Conservation (phyloP, 2,329 filamentous ascomycete genomes). For the Fusarium denticulatum region DNA sequence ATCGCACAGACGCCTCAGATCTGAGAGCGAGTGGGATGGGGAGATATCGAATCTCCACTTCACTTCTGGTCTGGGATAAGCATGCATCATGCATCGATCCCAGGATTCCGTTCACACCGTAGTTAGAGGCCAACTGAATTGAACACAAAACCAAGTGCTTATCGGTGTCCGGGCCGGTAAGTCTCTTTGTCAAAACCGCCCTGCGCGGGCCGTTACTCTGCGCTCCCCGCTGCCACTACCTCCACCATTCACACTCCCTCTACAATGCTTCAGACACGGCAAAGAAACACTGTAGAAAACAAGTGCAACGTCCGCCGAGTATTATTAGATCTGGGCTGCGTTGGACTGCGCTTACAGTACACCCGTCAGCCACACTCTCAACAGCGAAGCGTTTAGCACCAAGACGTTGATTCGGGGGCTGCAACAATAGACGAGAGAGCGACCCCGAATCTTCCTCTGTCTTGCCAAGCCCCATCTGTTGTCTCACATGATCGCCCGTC, state of each 20-base stretch:
- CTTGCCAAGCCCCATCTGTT: constrained; percentile 4
- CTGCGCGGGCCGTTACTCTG: constrained; percentile 16
- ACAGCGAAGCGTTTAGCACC: neutral
- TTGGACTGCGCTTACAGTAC: neutral
- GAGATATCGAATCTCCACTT: neutral
- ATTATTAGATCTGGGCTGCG: constrained; percentile 18
- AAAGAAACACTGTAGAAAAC: neutral
- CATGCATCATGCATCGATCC: neutral
- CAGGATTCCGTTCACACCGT: neutral
- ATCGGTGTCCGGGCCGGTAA: neutral
- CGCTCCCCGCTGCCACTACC: neutral
- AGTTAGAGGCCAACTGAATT: neutral
- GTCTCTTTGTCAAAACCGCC: neutral
- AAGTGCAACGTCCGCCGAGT: constrained; percentile 2
- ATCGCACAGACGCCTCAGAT: neutral
- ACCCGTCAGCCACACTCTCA: constrained; percentile 5
- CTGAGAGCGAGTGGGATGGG: neutral
- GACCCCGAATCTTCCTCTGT: neutral
- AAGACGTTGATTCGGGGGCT: neutral
- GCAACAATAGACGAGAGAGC: neutral
- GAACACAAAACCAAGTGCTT: neutral
- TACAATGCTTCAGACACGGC: neutral
- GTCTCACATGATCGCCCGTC: neutral
- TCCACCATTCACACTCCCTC: neutral
- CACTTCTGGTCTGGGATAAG: neutral